phyloP scores from a whole-genome alignment of 768 basidiomycete genomes.

The Leccinum arenicola region DNA sequence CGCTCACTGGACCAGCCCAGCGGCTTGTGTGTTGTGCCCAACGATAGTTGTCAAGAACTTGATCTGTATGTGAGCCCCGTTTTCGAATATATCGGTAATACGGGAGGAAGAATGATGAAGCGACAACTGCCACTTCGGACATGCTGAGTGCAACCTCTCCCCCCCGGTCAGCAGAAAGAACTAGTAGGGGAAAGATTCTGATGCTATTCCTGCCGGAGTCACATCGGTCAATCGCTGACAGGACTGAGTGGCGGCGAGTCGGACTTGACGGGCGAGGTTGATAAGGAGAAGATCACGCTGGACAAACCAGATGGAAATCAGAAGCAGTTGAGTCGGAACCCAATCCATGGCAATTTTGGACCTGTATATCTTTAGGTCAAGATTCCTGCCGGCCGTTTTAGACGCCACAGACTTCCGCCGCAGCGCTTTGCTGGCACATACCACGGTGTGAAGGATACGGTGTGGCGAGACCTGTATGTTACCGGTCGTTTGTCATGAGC shows the following conservation, averaged over 20 bases:
- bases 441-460: background rate
- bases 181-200: slow-evolving; percentile 23
- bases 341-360: background rate
- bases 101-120: background rate
- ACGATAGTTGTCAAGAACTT: background rate
- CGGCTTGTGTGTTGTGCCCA: background rate
- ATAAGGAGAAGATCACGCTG: slow-evolving; percentile 1
- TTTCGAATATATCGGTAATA: background rate
- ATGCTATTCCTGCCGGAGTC: slow-evolving; percentile 56
- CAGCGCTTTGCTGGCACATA: too few relatives aligned
- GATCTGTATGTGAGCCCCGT: background rate
- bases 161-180: too few relatives aligned
- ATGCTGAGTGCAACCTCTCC: too few relatives aligned
- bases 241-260: slow-evolving; percentile 30
- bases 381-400: too few relatives aligned
- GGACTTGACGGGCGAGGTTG: slow-evolving; percentile 14
- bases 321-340: too few relatives aligned
- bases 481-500: background rate
- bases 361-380: too few relatives aligned
- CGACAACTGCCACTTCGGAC: too few relatives aligned
- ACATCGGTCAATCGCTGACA: slow-evolving; percentile 46
- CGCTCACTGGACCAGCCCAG: background rate
- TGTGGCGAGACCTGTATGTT: background rate
- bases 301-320: too few relatives aligned
- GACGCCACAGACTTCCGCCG: too few relatives aligned